Evolutionary conservation across 2,329 filamentous ascomycete genomes (phyloP).

Genomic region (Aspergillus sp.): DNA sequence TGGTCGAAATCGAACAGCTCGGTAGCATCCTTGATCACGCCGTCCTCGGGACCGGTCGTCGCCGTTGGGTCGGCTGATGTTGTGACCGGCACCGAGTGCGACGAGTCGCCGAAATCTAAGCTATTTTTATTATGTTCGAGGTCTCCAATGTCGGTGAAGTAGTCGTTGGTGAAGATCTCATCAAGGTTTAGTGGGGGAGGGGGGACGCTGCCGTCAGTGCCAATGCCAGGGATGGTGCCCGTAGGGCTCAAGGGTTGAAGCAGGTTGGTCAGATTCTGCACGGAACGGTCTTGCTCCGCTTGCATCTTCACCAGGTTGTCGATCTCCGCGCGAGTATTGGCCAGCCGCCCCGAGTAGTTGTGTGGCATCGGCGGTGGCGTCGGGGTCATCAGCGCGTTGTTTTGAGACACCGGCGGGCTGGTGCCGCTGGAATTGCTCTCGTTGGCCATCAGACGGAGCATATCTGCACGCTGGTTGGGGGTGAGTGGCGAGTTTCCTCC

Average conservation of each 20-base stretch:
- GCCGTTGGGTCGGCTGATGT: constrained; percentile 22
- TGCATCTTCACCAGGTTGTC: constrained; percentile 78
- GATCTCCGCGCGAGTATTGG: constrained; percentile 71
- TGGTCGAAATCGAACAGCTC: constrained; percentile 48
- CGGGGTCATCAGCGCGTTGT: constrained; percentile 61
- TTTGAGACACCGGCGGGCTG: constrained; percentile 41
- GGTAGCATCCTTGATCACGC: constrained; percentile 33
- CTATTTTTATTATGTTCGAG: constrained; percentile 33
- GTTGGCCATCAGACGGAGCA: constrained; percentile 51
- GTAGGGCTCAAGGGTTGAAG: constrained; percentile 79
- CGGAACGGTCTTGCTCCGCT: constrained; percentile 73
- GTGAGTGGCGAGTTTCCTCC: constrained; percentile 47
- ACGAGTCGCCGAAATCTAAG: constrained; percentile 26
- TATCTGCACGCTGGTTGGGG: constrained; percentile 50
- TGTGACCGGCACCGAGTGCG: constrained; percentile 19
- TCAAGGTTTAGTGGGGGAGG: constrained; percentile 57
- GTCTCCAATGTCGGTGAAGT: constrained; percentile 50
- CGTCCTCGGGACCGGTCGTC: constrained; percentile 25
- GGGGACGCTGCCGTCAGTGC: constrained; percentile 44
- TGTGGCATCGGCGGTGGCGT: constrained; percentile 57
- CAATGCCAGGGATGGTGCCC: constrained; percentile 72
- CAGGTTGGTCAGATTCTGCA: constrained; percentile 72
- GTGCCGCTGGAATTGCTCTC: constrained; percentile 48
- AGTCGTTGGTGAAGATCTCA: constrained; percentile 60
- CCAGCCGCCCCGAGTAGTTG: constrained; percentile 53